Evolutionary conservation across 306 rosid genomes (phyloP).

Genomic region (Citrullus mucosospermus): DNA sequence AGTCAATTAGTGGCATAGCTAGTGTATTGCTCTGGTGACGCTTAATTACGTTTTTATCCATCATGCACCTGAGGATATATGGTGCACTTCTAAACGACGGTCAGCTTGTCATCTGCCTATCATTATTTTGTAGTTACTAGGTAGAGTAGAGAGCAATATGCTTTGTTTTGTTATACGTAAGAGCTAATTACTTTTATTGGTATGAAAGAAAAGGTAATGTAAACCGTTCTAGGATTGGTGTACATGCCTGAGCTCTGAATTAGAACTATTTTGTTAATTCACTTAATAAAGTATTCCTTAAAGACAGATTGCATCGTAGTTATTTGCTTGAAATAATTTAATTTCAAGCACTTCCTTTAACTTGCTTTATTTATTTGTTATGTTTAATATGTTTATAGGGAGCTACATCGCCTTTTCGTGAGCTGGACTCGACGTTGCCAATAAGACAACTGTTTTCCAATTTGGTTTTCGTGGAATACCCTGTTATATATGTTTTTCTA

Average conservation of each 20-base stretch:
- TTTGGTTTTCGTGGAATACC: constrained; percentile 63
- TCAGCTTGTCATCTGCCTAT: not conserved
- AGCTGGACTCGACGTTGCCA: constrained; percentile 52
- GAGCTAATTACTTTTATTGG: not conserved
- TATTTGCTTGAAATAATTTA: not conserved
- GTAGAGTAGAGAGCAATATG: not conserved
- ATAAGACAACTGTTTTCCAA: constrained; percentile 57
- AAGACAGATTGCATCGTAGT: not conserved
- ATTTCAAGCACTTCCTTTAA: not conserved
- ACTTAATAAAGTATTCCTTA: not conserved
- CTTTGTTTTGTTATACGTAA: not conserved
- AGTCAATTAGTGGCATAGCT: not conserved
- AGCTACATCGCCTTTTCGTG: constrained; percentile 46
- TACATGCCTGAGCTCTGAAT: not conserved
- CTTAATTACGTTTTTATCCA: not conserved
- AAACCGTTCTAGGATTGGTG: not conserved
- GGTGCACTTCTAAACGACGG: not conserved
- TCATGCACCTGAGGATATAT: not conserved
- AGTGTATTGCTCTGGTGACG: not conserved
- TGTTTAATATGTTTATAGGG: constrained; percentile 37
- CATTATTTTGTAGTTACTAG: not conserved
- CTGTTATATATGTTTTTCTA: constrained; percentile 55
- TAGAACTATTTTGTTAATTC: not conserved
- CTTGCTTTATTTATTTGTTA: not conserved
- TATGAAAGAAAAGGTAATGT: not conserved